A percentile compares a stretch with the other conserved stretches of the same genome.
Evolutionary conservation across 2,329 filamentous ascomycete genomes (phyloP).

Genomic region (Trichoderma simmonsii): DNA sequence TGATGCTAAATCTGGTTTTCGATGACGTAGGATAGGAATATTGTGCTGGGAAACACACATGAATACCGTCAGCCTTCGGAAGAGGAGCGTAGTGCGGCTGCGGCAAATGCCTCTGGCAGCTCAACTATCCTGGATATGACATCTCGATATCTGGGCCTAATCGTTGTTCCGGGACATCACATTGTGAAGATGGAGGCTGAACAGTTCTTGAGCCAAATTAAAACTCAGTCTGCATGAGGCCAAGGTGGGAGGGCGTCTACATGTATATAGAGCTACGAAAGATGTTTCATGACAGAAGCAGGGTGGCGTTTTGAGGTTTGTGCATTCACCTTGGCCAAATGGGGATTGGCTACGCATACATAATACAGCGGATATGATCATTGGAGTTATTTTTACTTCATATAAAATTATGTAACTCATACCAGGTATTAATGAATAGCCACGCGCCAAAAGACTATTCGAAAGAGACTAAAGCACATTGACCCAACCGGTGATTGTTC

Average conservation of each 20-base stretch:
- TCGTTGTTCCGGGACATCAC: conserved; percentile 84
- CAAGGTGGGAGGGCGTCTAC: not conserved
- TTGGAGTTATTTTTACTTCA: not conserved
- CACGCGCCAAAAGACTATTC: conserved; percentile 28
- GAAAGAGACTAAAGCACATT: conserved; percentile 26
- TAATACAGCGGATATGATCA: not conserved
- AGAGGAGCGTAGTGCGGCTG: conserved; percentile 41
- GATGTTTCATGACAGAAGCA: not conserved
- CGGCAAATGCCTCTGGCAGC: conserved; percentile 33
- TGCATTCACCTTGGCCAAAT: not conserved
- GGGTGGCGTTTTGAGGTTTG: not conserved
- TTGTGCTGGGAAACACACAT: conserved; percentile 80
- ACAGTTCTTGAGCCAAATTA: conserved; percentile 60
- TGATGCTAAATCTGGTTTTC: not conserved
- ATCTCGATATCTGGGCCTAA: conserved; percentile 80
- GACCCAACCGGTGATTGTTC: conserved; percentile 11
- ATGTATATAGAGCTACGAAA: not conserved
- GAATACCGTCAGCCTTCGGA: conserved; percentile 79
- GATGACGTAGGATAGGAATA: conserved; percentile 70
- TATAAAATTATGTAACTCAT: conserved; percentile 7
- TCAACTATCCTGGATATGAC: conserved; percentile 68
- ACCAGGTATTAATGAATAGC: conserved; percentile 30
- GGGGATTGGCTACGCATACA: not conserved
- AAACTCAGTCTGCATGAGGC: conserved; percentile 14
- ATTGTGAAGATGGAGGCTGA: conserved; percentile 88